Evolutionary conservation across 2,329 filamentous ascomycete genomes (phyloP).

Genomic region (Aspergillus sp.): DNA sequence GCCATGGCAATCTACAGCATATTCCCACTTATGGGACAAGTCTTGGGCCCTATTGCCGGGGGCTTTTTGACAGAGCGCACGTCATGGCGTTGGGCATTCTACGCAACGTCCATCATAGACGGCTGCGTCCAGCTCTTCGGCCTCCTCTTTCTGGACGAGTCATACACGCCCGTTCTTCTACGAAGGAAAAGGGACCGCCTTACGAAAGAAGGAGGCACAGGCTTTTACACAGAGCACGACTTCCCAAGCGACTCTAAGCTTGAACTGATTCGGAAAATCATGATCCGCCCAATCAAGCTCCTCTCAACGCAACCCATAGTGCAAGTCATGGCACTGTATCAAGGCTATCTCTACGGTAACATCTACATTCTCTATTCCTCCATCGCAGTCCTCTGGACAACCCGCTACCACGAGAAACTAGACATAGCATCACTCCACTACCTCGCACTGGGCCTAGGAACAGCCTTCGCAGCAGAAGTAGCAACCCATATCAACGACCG

Average conservation of each 20-base stretch:
- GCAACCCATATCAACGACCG: conserved; percentile 49
- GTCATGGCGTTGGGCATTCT: conserved; percentile 36
- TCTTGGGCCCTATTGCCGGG: conserved; percentile 61
- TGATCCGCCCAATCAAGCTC: conserved; percentile 57
- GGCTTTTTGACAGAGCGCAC: conserved; percentile 57
- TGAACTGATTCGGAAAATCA: conserved; percentile 34
- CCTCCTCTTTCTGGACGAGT: conserved; percentile 61
- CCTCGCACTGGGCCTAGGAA: conserved; percentile 61
- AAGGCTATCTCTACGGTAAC: conserved; percentile 60
- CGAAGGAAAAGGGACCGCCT: conserved; percentile 53
- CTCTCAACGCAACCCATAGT: conserved; percentile 61
- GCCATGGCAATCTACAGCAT: conserved; percentile 6
- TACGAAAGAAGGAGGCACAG: background rate
- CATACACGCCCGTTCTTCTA: conserved; percentile 63
- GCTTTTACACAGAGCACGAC: conserved; percentile 30
- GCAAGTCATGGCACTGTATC: conserved; percentile 55
- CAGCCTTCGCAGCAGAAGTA: conserved; percentile 55
- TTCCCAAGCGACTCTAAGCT: conserved; percentile 16
- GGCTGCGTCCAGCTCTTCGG: conserved; percentile 61
- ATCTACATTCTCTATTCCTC: conserved; percentile 64
- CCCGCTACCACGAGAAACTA: conserved; percentile 53
- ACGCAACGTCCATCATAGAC: conserved; percentile 61
- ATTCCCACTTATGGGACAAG: conserved; percentile 1
- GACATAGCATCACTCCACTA: conserved; percentile 62
- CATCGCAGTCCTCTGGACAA: conserved; percentile 59